Percentiles rank a stretch among this genome's conserved stretches.
Conservation (phyloP, 2,329 filamentous ascomycete genomes). For the Aureobasidium melanogenum region DNA sequence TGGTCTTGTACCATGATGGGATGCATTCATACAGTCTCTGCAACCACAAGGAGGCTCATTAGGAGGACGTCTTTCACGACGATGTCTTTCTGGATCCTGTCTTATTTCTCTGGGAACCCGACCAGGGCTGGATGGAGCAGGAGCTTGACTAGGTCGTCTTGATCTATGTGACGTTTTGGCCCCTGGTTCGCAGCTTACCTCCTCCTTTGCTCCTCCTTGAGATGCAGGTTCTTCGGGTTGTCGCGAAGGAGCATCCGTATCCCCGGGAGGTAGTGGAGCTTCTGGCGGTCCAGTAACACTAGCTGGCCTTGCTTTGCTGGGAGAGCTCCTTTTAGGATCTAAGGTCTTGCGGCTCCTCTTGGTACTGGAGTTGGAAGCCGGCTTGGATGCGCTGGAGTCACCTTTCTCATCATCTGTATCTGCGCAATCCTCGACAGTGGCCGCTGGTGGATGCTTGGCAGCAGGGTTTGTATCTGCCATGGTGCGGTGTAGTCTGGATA, state of each 20-base stretch:
- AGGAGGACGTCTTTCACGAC: neutral
- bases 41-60: neutral
- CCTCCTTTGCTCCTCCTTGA: neutral
- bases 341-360: neutral
- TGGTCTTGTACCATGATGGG: neutral
- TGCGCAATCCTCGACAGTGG: neutral
- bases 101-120: neutral
- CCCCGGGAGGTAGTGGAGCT: neutral
- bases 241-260: neutral
- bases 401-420: neutral
- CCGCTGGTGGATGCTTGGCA: neutral
- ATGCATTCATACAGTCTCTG: neutral
- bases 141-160: neutral
- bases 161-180: neutral
- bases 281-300: neutral
- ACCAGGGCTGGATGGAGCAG: neutral
- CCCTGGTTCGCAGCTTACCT: neutral
- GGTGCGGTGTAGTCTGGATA: neutral
- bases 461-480: neutral
- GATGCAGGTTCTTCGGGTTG: neutral
- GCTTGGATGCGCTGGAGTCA: neutral
- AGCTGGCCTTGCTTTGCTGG: neutral
- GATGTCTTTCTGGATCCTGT: neutral
- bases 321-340: neutral
- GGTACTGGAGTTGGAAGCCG: slow-evolving; percentile 1